Conservation (phyloP, 495 filamentous ascomycete genomes). For the Neurospora sp. region DNA sequence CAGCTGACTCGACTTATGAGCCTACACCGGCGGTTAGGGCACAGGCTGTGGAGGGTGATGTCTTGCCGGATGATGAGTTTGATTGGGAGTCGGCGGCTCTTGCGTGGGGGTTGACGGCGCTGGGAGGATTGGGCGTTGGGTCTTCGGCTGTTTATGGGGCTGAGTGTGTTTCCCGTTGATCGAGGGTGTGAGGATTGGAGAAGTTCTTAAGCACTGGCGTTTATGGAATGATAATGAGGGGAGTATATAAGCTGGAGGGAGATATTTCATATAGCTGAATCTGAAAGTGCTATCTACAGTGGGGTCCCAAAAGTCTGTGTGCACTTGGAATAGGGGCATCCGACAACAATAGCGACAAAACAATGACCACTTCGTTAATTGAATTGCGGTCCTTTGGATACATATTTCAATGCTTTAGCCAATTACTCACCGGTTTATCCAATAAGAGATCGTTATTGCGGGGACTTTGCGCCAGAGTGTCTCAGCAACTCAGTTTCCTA, state of each 20-base stretch:
- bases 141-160: constrained; percentile 33
- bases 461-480: no score
- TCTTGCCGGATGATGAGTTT: constrained; percentile 21
- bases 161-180: constrained; percentile 30
- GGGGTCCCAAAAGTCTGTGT: no score
- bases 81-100: constrained; percentile 38
- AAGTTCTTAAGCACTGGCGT: not conserved
- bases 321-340: no score
- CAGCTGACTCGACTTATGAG: constrained; percentile 16
- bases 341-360: no score
- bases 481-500: no score
- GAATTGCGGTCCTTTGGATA: no score
- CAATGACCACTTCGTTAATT: no score
- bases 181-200: not conserved
- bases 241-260: not conserved
- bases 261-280: not conserved
- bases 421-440: no score
- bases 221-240: not conserved
- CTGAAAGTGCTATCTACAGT: not conserved
- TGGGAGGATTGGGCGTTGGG: constrained; percentile 32
- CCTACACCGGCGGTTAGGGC: constrained; percentile 15
- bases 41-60: constrained; percentile 19
- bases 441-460: no score
- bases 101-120: constrained; percentile 31
- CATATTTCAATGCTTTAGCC: no score